phyloP scores from a whole-genome alignment of 495 filamentous ascomycete species.

The Xylaria longipes region DNA sequence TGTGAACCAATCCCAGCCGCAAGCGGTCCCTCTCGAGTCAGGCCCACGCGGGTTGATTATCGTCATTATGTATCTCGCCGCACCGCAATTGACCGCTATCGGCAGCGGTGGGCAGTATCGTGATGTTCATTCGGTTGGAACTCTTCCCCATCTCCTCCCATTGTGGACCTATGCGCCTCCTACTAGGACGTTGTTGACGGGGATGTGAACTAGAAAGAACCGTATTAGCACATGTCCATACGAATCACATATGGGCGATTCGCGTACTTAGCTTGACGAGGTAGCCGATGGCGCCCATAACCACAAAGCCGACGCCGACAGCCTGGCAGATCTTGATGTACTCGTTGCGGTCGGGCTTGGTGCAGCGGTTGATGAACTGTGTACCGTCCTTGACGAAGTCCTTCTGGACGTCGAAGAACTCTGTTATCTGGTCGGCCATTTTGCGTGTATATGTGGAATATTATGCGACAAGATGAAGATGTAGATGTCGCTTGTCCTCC shows the following conservation, averaged over 20 bases:
- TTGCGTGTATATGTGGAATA: not conserved
- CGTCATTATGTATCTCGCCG: constrained; percentile 19
- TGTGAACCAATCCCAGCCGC: not conserved
- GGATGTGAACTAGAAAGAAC: constrained; percentile 34
- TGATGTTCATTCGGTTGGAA: not conserved
- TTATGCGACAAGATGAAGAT: not conserved
- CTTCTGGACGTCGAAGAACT: constrained; percentile 77
- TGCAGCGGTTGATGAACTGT: constrained; percentile 81
- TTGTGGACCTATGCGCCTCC: constrained; percentile 47
- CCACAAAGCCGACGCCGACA: constrained; percentile 88
- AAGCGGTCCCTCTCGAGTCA: not conserved
- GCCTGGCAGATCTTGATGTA: constrained; percentile 96
- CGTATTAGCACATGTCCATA: not conserved
- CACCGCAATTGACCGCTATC: not conserved
- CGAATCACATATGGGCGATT: not conserved
- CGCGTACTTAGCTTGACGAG: constrained; percentile 88
- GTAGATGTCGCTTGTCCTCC: not conserved
- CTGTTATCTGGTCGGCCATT: constrained; percentile 78
- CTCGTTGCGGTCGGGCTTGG: constrained; percentile 85
- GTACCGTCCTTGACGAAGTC: constrained; percentile 82
- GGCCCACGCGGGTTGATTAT: not conserved
- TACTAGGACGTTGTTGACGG: constrained; percentile 55
- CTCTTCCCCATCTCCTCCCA: not conserved
- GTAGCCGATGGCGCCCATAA: constrained; percentile 71
- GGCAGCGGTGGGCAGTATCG: not conserved